Evolutionary conservation across 2,329 filamentous ascomycete species (phyloP), one percentile per base, ranked within the genome.

Genomic region (Fusarium sp.): DNA sequence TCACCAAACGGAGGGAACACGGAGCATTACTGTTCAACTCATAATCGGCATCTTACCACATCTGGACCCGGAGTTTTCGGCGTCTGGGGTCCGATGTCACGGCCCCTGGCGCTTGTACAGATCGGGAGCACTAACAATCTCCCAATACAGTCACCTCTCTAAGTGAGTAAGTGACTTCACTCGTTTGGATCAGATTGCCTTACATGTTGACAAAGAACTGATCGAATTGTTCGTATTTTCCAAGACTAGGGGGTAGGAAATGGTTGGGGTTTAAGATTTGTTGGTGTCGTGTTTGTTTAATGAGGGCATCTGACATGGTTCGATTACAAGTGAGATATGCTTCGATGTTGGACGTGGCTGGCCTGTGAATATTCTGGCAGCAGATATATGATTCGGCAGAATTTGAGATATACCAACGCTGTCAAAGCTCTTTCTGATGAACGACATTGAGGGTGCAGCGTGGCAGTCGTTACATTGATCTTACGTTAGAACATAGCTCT

Each of bases 101-200:
- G 23, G 20, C 70, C 70, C 70, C 65, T 72, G 67, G 52, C 65
- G 54, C 70, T 72, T 71, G 56, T 53, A 65, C 56, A 37, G 45
- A 72, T 58, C 49, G 44, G 44, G 46, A 54, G 49, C 70, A 68
- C 71, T 68, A 72, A 66, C 56, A 68, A 63, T 64, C 57, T 61
- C 64, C 58, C 46, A 44, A 60, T 71, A 44, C 27, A 56, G 57
- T 49, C 39, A 65, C 30, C 20, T 32, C 37, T 15, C 22, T 37
- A 17, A 41, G 23, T 20, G 19, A 63, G 43, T 44, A 23, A 43
- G 32, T 54, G 30, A 53, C 25, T 49, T 55, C 56, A 40, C 54
- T 39, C 47, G 45, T 63, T 45, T 25, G 35, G 53, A 25, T 23
- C 23, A 23, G 23, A 37, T 48, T 4, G 17, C 22, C n/a, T 48